Evolutionary conservation across 768 basidiomycete genomes (phyloP).

Genomic region (Vishniacozyma victoriae): DNA sequence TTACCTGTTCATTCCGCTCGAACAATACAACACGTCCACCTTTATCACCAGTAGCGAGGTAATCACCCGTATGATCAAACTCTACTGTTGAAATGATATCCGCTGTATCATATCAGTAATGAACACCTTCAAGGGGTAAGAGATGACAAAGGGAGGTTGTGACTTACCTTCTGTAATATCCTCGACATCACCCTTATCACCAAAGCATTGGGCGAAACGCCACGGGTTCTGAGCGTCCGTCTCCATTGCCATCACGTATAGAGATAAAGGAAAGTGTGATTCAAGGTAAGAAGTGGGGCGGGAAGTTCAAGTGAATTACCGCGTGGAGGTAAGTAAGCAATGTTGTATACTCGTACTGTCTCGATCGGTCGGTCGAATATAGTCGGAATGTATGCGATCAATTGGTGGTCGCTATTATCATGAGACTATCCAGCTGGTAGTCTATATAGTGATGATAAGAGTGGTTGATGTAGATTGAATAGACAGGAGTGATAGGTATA

Average conservation of each 20-base stretch:
- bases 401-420: too few species aligned
- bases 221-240: constrained; percentile 55
- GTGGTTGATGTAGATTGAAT: too few species aligned
- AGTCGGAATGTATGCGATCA: too few species aligned
- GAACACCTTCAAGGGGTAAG: constrained; percentile 11
- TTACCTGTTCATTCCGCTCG: constrained; percentile 92
- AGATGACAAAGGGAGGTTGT: constrained; percentile 2
- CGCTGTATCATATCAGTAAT: constrained; percentile 64
- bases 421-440: too few species aligned
- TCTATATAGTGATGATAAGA: too few species aligned
- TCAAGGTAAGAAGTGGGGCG: too few species aligned
- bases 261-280: too few species aligned
- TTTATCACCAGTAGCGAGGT: constrained; percentile 99
- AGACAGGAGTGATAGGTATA: too few species aligned
- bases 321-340: too few species aligned
- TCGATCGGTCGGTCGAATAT: too few species aligned
- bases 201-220: constrained; percentile 99
- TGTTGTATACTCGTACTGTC: too few species aligned
- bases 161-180: constrained; percentile 93
- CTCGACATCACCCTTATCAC: constrained; percentile 91
- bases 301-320: too few species aligned
- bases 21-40: constrained; percentile 98
- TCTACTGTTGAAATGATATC: constrained; percentile 99
- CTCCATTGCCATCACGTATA: constrained; percentile 21
- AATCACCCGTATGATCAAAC: constrained; percentile 98